Base-by-base conservation (phyloP, 768 basidiomycete genomes). In the Termitomyces sp. region DNA sequence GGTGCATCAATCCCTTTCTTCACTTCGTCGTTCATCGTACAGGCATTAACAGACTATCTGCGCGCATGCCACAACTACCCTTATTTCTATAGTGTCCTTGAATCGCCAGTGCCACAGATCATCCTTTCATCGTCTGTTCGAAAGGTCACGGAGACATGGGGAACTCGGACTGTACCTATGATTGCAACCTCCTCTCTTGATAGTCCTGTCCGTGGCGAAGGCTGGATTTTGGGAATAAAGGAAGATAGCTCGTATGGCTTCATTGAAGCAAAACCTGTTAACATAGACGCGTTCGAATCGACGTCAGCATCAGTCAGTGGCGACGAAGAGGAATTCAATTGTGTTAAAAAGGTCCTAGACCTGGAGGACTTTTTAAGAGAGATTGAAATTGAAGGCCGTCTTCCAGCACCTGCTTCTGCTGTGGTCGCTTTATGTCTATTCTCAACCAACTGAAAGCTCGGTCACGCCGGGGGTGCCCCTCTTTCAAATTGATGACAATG, bases 21-120 rank as follows among this genome's bases (percentile, higher is more conserved):
- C 56, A 65, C 65, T 5, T 70, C 71, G 5, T 57, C 67, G 7
- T 48, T 52, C 18, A 30, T 71, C 35, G 61, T 73, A 9, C 65
- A 70, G 45, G 62, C 56, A 10, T 59, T 71, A 28, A 58, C 56
- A 6, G 63, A 62, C 36, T 33, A 62, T 24, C 49, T 66, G 47
- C 3, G 28, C 30, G 14, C n/a, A 3, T 43, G 1, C 20, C 13
- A 57, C 14, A 26, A 43, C 33, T 44, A 11, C 1, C 22, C 44
- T 24, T 8, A 4, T n/a, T 40, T 13, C 49, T 5, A 5, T 3
- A 5, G 7, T 1, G 43, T 28, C 11, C 18, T 67, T 47, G 16
- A 1, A 26, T 26, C 26, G 26, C 26, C 26, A 18, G 48, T 55
- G 13, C 57, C 62, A 2, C 62, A 58, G 32, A 62, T 55, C n/a